Evolutionary conservation across 129 eudicot species (phyloP).

Genomic region (Apium graveolens): DNA sequence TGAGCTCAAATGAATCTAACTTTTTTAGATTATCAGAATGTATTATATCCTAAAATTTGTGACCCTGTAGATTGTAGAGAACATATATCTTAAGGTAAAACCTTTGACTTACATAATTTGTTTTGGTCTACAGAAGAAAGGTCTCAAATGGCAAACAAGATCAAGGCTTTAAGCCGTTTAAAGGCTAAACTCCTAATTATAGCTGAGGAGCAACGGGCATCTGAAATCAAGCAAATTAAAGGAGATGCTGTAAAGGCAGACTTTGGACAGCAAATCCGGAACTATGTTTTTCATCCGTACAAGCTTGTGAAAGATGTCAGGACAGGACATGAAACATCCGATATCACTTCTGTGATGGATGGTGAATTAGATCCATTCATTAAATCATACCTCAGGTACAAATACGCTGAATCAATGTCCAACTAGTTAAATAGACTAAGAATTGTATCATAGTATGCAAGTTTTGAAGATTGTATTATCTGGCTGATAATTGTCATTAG

Average conservation of each 20-base stretch:
- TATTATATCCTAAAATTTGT: neutral
- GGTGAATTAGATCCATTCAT: constrained; percentile 93
- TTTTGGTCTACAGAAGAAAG: constrained; percentile 11
- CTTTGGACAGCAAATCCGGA: constrained; percentile 93
- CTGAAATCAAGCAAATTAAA: constrained; percentile 87
- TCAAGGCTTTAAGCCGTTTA: constrained; percentile 61
- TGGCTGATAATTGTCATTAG: neutral
- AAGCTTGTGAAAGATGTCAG: constrained; percentile 97
- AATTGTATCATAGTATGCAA: neutral
- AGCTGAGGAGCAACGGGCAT: constrained; percentile 83
- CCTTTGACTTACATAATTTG: neutral
- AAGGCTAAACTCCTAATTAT: constrained; percentile 87
- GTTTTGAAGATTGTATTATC: neutral
- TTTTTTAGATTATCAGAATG: neutral
- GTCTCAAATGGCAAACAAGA: constrained; percentile 7
- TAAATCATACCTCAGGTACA: constrained; percentile 72
- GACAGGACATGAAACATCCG: constrained; percentile 71
- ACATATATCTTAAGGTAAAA: neutral
- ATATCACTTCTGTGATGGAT: constrained; percentile 87
- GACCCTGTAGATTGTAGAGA: neutral
- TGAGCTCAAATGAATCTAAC: neutral
- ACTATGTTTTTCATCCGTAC: constrained; percentile 96
- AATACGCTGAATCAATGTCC: constrained; percentile 45
- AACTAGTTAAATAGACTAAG: constrained; percentile 8
- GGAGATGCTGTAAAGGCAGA: constrained; percentile 96